phyloP scores from a whole-genome alignment of 495 filamentous ascomycete species.

The Jackrogersella multiformis region DNA sequence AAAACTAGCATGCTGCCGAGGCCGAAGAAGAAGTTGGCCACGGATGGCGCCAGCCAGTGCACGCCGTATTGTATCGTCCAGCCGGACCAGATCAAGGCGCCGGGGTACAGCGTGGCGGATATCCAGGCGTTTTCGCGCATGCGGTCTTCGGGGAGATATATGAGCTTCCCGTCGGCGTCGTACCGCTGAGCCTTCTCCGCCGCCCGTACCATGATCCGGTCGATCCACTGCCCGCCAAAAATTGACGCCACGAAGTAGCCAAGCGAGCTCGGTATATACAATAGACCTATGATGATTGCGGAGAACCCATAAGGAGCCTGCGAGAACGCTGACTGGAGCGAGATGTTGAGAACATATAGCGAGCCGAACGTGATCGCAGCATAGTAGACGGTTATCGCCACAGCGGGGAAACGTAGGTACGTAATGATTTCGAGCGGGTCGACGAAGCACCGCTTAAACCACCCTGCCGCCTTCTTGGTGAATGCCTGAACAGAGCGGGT shows the following conservation, averaged over 20 bases:
- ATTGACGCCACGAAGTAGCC: conserved; percentile 80
- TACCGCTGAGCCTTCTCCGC: conserved; percentile 75
- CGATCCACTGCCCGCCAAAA: conserved; percentile 86
- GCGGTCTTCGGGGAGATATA: conserved; percentile 85
- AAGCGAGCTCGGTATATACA: conserved; percentile 82
- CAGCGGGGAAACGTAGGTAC: conserved; percentile 83
- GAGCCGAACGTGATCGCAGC: conserved; percentile 83
- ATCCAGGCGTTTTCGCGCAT: conserved; percentile 91
- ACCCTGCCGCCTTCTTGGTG: conserved; percentile 61
- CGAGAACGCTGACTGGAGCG: conserved; percentile 79
- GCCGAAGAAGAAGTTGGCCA: conserved; percentile 91
- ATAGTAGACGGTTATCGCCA: conserved; percentile 82
- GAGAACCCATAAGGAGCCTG: conserved; percentile 76
- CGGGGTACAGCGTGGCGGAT: conserved; percentile 77
- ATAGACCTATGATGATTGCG: conserved; percentile 76
- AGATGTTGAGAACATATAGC: conserved; percentile 89
- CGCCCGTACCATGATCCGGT: conserved; percentile 87
- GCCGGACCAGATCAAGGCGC: conserved; percentile 71
- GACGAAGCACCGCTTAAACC: conserved; percentile 73
- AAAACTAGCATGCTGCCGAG: conserved; percentile 91
- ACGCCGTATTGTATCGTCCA: conserved; percentile 56
- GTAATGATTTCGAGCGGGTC: conserved; percentile 82
- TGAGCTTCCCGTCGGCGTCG: conserved; percentile 72
- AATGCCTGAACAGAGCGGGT: conserved; percentile 66
- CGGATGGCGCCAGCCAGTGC: conserved; percentile 60